Base-by-base conservation (phyloP, 345 rosid species). In the Hibiscus trionum region DNA sequence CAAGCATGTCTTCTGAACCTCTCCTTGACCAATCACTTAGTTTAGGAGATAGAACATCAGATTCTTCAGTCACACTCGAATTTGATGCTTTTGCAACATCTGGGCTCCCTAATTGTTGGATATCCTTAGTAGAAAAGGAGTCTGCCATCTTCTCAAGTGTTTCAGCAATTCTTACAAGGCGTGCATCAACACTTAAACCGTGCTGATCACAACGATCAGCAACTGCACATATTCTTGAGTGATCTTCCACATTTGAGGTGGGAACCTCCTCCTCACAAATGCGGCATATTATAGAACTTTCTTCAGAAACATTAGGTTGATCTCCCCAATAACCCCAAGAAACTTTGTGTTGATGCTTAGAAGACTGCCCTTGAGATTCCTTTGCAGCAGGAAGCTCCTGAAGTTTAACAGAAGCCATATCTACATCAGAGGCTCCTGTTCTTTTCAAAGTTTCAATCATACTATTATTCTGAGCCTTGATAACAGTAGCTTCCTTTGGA, bases 301-400 rank as follows among this genome's bases (percentile, higher is more conserved):
- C 99, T 64, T 93, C 98, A 37, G 86, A 75, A 75, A 78, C 61
- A 79, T 74, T 82, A 50, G 84, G 87, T 61, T 87, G 97, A 65
- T 93, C 96, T 50, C 90, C 93, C 97, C 99, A 91, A 76, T 88
- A 74, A 86, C 99, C 97, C 98, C 97, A 96, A 80, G 98, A 93
- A 76, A 74, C 71, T 80, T 88, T 91, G 77, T 85, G 95, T 75
- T 86, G 93, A 81, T 93, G 97, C 91, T 87, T 96, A 42, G 81
- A 77, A n/a, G 89, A 74, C 59, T 80, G 81, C 71, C 86, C 94
- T 31, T 64, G 84, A 63, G 88, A 78, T 80, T 88, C 98, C 83
- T 86, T 87, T 56, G 81, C 75, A 58, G 86, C 53, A 70, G 86
- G 84, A 70, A 61, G 73, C 69, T 87, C 97, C 61, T 79, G 79